Base-by-base conservation (phyloP, 2,329 filamentous ascomycete genomes). In the Claviceps fusiformis region DNA sequence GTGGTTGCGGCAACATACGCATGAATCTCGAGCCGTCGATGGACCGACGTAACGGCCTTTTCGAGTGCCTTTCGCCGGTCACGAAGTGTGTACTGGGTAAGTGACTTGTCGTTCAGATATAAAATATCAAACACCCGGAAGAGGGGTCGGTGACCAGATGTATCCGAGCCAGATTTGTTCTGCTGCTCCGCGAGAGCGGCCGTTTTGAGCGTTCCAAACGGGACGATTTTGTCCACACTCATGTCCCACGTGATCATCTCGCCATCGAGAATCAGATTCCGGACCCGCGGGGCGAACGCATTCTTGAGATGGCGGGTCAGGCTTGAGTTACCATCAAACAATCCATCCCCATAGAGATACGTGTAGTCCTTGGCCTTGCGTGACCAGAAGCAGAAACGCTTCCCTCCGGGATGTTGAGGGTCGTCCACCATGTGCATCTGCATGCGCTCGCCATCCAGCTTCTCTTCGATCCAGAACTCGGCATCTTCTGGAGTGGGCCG, bases 241-340 rank as follows among this genome's bases (percentile, higher is more conserved):
- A 90, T 87, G 65, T 97, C 89, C 93, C 93, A 98, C 0, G 91
- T 95, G 56, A 98, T 90, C 93, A 98, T 98, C 68, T 98, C 93
- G 10, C 93, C 93, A 63, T 98, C 93, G 0, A 98, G 76, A 52
- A 98, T 95, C 60, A 95, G 78, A 64, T 88, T 96, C 17, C 85
- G 78, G 0, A 97, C 89, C 1, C 85, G 83, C 0, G 82, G 73
- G 2, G 83, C 75, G 66, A 98, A 97, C 0, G 89, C 89, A 45
- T 82, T 76, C 53, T 81, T 81, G 24, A 97, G 74, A 65, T 95
- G 85, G 39, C 89, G 79, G 0, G 92, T 95, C 53, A 97, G 68
- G 7, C 90, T 83, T 8, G 86, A 85, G 45, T 84, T 82, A 6
- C 85, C 79, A 60, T 95, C 89, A 50, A 84, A 71, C 17, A 95